These are phyloP conservation scores for Penicillium palitans DNA, from an alignment of 2,329 filamentous ascomycete species.

Conservation along the genomic window DNA sequence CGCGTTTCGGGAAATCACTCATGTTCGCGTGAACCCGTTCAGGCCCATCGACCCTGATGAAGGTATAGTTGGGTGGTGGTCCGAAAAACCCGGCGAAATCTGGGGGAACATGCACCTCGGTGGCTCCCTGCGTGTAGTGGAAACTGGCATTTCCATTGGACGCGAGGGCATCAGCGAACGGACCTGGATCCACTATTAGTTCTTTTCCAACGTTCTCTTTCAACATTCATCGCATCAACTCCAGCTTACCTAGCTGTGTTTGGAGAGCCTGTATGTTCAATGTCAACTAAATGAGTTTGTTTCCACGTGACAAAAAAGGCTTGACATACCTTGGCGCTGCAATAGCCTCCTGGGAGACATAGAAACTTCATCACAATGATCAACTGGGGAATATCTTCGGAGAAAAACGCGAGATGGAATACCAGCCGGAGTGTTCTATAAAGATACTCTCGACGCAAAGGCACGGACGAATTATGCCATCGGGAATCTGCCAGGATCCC, in stretches of 20 bases:
- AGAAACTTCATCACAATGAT: constrained; percentile 23
- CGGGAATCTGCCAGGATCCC: constrained; percentile 12
- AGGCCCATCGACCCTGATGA: constrained; percentile 11
- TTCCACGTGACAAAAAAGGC: neutral
- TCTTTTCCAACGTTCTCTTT: neutral
- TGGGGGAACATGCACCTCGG: constrained; percentile 12
- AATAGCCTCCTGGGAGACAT: constrained; percentile 24
- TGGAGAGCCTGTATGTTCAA: constrained; percentile 13
- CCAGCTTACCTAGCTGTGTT: constrained; percentile 21
- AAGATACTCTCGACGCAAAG: neutral
- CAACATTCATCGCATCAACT: neutral
- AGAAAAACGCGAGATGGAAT: neutral
- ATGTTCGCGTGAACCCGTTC: constrained; percentile 15
- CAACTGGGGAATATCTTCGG: neutral
- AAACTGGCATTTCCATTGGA: constrained; percentile 18
- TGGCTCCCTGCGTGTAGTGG: constrained; percentile 20
- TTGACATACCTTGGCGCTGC: constrained; percentile 21
- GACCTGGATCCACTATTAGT: constrained; percentile 12
- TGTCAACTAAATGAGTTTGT: neutral
- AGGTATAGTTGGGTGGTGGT: constrained; percentile 25
- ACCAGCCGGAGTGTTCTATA: constrained; percentile 3
- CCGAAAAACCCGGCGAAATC: constrained; percentile 24
- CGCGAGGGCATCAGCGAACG: constrained; percentile 18
- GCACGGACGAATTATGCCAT: neutral
- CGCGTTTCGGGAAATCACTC: constrained; percentile 20